Evolutionary conservation across 495 filamentous ascomycete genomes (phyloP), one percentile per base, ranked within the genome.

Genomic region (Hypoxylon crocopeplum): DNA sequence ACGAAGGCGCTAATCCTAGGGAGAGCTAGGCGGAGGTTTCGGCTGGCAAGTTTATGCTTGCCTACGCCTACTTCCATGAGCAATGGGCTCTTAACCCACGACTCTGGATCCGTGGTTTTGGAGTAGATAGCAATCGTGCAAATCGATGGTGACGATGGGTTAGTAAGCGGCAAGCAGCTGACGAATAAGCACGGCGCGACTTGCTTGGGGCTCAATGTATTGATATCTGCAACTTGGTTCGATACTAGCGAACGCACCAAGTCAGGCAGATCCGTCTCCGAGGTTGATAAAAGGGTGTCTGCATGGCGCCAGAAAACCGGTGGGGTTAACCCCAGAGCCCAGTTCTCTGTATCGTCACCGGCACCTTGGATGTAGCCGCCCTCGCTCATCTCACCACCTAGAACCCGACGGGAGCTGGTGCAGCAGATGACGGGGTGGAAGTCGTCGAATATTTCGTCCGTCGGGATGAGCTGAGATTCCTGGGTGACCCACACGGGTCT

Each of bases 301-400:
- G 72, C 73, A 52, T 93, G 79, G 25, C 70, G 70, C 93, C 93
- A 98, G 71, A 96, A 98, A 2, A 92, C 56, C 1, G 70, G 72
- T 7, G 93, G 82, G 7, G 88, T 93, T 8, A 97, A 74, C 0
- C 89, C 88, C 33, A 82, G 73, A 29, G 91, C 86, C 94, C 94
- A 98, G 32, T 85, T 87, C 74, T 98, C 93, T 15, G 86, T 90
- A 67, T 98, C 93, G 73, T 98, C 93, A 4, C 88, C 93, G 10
- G 93, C 92, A 19, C 94, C 94, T 72, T 97, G 94, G 57, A 98
- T 90, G 68, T 98, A 98, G 20, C 87, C 89, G 3, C 84, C 84
- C 50, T 78, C 79, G 22, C 83, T 85, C 48, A 85, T 79, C 65
- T 91, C 89, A 0, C 81, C 82, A 4, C 85, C 86, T 11, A 71